Evolutionary conservation across 345 rosid species (phyloP).

Genomic region (Passiflora organensis): DNA sequence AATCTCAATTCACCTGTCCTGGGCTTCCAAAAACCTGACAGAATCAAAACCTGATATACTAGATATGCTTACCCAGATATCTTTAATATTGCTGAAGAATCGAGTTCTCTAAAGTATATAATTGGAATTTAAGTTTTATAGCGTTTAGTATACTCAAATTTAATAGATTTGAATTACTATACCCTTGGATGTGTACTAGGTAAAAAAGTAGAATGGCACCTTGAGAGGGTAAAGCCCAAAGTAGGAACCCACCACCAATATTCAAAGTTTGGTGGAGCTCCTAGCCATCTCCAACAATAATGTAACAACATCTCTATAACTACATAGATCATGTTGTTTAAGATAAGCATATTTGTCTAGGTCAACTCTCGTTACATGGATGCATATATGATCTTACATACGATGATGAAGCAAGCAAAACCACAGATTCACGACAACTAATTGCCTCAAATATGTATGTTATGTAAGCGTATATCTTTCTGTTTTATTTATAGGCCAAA

Average conservation of each 20-base stretch:
- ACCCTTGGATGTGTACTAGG: too few relatives aligned
- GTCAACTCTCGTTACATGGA: slow-evolving; percentile 34
- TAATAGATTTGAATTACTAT: too few relatives aligned
- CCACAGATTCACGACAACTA: slow-evolving; percentile 34
- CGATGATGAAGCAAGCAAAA: slow-evolving; percentile 23
- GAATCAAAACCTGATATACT: too few relatives aligned
- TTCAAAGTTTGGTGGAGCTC: slow-evolving; percentile 54
- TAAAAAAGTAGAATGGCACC: too few relatives aligned
- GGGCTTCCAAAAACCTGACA: too few relatives aligned
- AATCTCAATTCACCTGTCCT: too few relatives aligned
- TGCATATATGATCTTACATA: slow-evolving; percentile 6
- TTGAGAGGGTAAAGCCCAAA: background rate
- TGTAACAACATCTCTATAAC: slow-evolving; percentile 34
- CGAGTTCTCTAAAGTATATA: too few relatives aligned
- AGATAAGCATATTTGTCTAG: background rate
- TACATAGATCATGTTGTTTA: background rate
- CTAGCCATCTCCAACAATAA: slow-evolving; percentile 38
- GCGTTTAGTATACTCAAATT: too few relatives aligned
- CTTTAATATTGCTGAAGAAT: too few relatives aligned
- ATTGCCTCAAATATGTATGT: slow-evolving; percentile 16
- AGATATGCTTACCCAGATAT: too few relatives aligned
- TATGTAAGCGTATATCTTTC: slow-evolving; percentile 11
- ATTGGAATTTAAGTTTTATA: too few relatives aligned
- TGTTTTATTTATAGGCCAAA: slow-evolving; percentile 1
- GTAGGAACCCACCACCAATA: background rate